Percentiles rank a stretch among this genome's conserved stretches.
These are phyloP conservation scores for Penicillium canescens DNA, from an alignment of 495 filamentous ascomycete species.

Conservation along the genomic window DNA sequence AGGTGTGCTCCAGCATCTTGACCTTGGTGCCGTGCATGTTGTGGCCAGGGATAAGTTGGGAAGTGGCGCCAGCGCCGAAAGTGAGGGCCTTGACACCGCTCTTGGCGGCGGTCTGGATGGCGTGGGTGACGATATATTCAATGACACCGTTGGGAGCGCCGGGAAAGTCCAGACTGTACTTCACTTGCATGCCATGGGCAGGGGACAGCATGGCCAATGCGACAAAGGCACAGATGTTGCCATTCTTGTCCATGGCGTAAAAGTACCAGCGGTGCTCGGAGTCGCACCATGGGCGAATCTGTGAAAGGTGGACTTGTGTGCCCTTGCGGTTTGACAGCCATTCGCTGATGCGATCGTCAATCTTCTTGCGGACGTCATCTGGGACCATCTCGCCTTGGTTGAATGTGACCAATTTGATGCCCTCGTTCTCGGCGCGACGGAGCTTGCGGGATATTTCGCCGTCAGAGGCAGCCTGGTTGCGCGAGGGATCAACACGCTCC, in stretches of 20 bases:
- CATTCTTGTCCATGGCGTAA: conserved; percentile 66
- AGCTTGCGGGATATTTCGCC: conserved; percentile 67
- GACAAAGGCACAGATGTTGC: conserved; percentile 69
- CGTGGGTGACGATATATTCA: conserved; percentile 73
- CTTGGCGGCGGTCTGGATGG: conserved; percentile 67
- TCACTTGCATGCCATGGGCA: conserved; percentile 79
- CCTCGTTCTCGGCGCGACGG: conserved; percentile 75
- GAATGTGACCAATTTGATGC: conserved; percentile 69
- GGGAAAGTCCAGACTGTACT: conserved; percentile 86
- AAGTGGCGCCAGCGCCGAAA: conserved; percentile 75
- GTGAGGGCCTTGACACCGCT: conserved; percentile 67
- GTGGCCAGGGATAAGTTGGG: conserved; percentile 66
- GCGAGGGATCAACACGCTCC: conserved; percentile 68
- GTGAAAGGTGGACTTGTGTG: conserved; percentile 80
- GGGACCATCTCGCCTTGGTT: conserved; percentile 59
- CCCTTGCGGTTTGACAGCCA: conserved; percentile 80
- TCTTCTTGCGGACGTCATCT: conserved; percentile 61
- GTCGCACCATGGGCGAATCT: conserved; percentile 81
- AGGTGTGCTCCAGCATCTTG: conserved; percentile 72
- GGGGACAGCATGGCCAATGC: conserved; percentile 74
- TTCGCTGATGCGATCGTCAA: conserved; percentile 70
- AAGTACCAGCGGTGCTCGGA: conserved; percentile 77
- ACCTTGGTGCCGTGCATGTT: conserved; percentile 73
- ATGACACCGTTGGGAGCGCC: conserved; percentile 75
- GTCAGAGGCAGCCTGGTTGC: conserved; percentile 54